Evolutionary conservation across 768 basidiomycete genomes (phyloP).

Genomic region (Leccinum olivaceopallidum): DNA sequence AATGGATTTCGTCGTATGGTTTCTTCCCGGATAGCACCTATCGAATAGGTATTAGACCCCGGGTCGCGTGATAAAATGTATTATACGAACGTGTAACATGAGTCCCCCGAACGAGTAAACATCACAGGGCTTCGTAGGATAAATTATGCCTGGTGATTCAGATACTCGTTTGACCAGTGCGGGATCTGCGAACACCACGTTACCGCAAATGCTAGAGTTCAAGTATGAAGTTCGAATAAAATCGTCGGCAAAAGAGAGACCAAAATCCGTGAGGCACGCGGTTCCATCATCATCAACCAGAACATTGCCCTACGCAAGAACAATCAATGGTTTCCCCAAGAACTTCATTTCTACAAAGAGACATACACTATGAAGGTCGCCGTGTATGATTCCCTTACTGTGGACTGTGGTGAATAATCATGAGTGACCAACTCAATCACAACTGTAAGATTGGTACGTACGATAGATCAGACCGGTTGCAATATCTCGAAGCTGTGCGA

Average conservation of each 20-base stretch:
- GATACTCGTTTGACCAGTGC: constrained; percentile 19
- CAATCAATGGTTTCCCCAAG: background rate
- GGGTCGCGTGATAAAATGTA: background rate
- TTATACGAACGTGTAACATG: too few relatives aligned
- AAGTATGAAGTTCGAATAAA: constrained; percentile 30
- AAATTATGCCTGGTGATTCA: background rate
- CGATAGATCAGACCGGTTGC: too few relatives aligned
- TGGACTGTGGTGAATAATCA: too few relatives aligned
- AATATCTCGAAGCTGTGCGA: too few relatives aligned
- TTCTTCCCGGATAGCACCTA: constrained; percentile 24
- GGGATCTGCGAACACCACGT: constrained; percentile 49
- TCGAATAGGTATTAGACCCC: constrained; percentile 6
- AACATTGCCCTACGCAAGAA: constrained; percentile 37
- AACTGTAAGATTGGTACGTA: too few relatives aligned
- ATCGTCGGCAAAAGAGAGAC: constrained; percentile 34
- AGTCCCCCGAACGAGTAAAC: constrained; percentile 36
- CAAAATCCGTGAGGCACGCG: constrained; percentile 52
- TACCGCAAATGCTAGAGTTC: constrained; percentile 38
- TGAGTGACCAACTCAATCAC: too few relatives aligned
- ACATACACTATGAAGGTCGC: too few relatives aligned
- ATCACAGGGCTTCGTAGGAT: constrained; percentile 24
- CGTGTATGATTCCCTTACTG: too few relatives aligned
- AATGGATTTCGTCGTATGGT: constrained; percentile 16
- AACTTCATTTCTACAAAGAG: background rate
- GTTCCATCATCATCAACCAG: constrained; percentile 39